Conservation (phyloP, 441 rosid genomes). For the Pelargonium citronellum region DNA sequence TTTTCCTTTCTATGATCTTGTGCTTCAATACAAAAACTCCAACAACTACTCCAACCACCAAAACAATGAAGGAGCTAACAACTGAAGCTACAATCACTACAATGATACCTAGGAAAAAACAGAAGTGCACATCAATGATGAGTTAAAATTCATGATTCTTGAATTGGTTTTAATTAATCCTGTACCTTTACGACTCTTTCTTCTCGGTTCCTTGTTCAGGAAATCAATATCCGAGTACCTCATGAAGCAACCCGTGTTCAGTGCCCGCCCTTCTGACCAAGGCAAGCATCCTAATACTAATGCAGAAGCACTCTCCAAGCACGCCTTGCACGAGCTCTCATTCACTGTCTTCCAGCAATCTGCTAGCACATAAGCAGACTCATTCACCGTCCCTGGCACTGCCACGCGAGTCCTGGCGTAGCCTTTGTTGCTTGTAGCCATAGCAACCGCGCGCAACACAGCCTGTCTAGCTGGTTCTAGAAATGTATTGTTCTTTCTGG, state of each 20-base stretch:
- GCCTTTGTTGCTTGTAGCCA: slow-evolving; percentile 42
- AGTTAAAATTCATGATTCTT: too few relatives aligned
- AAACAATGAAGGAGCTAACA: slow-evolving; percentile 40
- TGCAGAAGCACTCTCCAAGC: slow-evolving; percentile 63
- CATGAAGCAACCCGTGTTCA: slow-evolving; percentile 78
- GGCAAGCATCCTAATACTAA: slow-evolving; percentile 63
- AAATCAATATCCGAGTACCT: slow-evolving; percentile 72
- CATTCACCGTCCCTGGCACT: slow-evolving; percentile 33
- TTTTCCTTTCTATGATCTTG: slow-evolving; percentile 45
- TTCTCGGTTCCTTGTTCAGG: slow-evolving; percentile 48
- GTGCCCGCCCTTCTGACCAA: slow-evolving; percentile 74
- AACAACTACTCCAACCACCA: slow-evolving; percentile 35
- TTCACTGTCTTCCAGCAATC: slow-evolving; percentile 79
- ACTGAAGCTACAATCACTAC: slow-evolving; percentile 42
- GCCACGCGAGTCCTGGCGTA: slow-evolving; percentile 41
- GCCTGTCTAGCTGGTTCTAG: slow-evolving; percentile 42
- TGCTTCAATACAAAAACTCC: slow-evolving; percentile 47
- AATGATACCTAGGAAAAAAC: too few relatives aligned
- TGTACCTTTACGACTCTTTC: slow-evolving; percentile 58
- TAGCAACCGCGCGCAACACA: slow-evolving; percentile 32
- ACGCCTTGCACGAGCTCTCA: slow-evolving; percentile 52
- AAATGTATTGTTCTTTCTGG: slow-evolving; percentile 35
- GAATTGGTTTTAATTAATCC: too few relatives aligned
- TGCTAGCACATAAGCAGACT: slow-evolving; percentile 57
- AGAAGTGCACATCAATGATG: too few relatives aligned